phyloP scores from a whole-genome alignment of 2,329 filamentous ascomycete genomes.

The Stachybotrys echinatus region DNA sequence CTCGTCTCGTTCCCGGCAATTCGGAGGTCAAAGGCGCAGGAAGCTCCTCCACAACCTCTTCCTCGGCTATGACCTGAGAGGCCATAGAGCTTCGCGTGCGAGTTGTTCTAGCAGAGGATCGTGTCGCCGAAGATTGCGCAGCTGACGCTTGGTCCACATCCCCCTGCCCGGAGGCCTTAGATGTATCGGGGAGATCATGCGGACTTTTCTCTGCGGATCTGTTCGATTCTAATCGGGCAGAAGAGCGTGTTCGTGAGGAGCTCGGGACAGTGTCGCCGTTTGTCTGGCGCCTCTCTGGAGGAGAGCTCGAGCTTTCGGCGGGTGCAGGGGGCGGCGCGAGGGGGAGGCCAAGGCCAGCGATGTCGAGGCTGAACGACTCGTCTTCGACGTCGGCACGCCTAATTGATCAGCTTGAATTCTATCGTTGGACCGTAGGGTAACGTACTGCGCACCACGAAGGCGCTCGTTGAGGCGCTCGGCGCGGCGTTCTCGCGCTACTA shows the following conservation, averaged over 20 bases:
- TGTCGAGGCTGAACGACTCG: slow-evolving; percentile 52
- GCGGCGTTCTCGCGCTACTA: slow-evolving; percentile 39
- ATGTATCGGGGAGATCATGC: slow-evolving; percentile 22
- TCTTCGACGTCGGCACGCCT: slow-evolving; percentile 55
- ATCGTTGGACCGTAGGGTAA: not conserved
- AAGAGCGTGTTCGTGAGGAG: slow-evolving; percentile 6
- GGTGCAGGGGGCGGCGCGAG: slow-evolving; percentile 17
- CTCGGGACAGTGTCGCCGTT: slow-evolving; percentile 14
- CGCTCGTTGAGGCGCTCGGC: slow-evolving; percentile 60
- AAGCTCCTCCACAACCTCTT: slow-evolving; percentile 15
- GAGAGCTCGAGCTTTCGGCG: slow-evolving; percentile 40
- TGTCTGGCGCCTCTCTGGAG: slow-evolving; percentile 39
- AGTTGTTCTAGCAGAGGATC: not conserved
- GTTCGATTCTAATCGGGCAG: slow-evolving; percentile 10
- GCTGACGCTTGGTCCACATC: slow-evolving; percentile 2
- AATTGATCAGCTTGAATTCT: not conserved
- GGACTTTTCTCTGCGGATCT: slow-evolving; percentile 14
- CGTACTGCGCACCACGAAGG: slow-evolving; percentile 60
- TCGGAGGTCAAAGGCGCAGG: slow-evolving; percentile 10
- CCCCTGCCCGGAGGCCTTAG: slow-evolving; percentile 18
- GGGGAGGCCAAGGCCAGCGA: slow-evolving; percentile 34
- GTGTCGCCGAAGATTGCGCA: not conserved
- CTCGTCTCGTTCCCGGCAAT: slow-evolving; percentile 8
- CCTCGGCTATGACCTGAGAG: slow-evolving; percentile 5
- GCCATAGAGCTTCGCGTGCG: not conserved